Evolutionary conservation across 1,139 yeast species (phyloP).

Genomic region (Maudiozyma humilis): DNA sequence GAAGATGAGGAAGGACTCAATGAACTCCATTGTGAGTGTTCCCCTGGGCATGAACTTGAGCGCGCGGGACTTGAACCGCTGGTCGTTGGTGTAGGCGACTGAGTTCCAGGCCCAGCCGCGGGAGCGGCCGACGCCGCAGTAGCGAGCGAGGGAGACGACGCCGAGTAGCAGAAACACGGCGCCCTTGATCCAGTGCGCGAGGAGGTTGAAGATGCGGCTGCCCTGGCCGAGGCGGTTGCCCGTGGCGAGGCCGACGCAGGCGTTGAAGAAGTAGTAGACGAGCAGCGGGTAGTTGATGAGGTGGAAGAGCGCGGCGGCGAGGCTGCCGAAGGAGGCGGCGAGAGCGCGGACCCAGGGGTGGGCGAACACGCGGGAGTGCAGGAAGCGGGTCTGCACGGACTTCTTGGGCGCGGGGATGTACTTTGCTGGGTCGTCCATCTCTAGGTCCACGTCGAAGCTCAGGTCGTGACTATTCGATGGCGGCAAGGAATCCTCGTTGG

Average conservation of each 20-base stretch:
- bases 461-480: neutral
- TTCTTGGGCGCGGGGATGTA: too few relatives aligned
- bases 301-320: constrained; percentile 37
- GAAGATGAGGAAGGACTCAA: constrained; percentile 71
- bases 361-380: neutral
- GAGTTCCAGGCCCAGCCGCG: constrained; percentile 92
- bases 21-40: constrained; percentile 70
- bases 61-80: neutral
- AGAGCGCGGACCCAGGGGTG: neutral
- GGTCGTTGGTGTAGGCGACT: constrained; percentile 29
- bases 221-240: constrained; percentile 65
- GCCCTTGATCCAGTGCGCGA: constrained; percentile 95
- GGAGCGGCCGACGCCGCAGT: constrained; percentile 68
- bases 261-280: constrained; percentile 48
- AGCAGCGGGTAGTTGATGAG: constrained; percentile 60
- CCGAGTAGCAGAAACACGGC: constrained; percentile 80
- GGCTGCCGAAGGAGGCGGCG: constrained; percentile 4
- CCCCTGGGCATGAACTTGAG: constrained; percentile 41
- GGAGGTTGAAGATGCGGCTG: constrained; percentile 58
- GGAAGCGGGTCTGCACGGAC: neutral
- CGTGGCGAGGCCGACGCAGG: constrained; percentile 71
- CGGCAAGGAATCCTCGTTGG: too few relatives aligned
- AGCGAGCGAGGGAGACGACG: constrained; percentile 66
- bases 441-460: too few relatives aligned
- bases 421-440: too few relatives aligned